Percentiles rank a stretch among this genome's conserved stretches.
Conservation (phyloP, 768 basidiomycete species). For the Kondoa subrosea region DNA sequence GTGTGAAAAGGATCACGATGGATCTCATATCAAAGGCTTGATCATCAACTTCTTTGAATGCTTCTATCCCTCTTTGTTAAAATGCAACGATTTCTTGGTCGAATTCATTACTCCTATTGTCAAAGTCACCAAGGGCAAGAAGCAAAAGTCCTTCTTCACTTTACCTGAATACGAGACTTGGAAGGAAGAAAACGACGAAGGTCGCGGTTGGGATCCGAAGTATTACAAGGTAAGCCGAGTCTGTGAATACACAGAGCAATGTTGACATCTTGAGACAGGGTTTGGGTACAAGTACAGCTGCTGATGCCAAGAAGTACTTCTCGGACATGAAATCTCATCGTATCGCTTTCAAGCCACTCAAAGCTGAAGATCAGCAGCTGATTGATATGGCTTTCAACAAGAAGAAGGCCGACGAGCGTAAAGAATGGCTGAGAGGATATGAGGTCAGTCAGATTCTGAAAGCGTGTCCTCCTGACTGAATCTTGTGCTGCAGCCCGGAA, state of each 20-base stretch:
- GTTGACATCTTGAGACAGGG: slow-evolving; percentile 42
- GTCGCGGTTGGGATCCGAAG: slow-evolving; percentile 74
- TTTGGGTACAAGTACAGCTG: slow-evolving; percentile 79
- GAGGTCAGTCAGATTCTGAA: slow-evolving; percentile 39
- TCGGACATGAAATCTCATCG: slow-evolving; percentile 80
- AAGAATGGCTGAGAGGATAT: slow-evolving; percentile 92
- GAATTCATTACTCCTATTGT: slow-evolving; percentile 99
- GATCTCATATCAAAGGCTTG: slow-evolving; percentile 99
- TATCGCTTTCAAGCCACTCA: slow-evolving; percentile 69
- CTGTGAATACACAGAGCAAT: not conserved
- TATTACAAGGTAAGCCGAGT: slow-evolving; percentile 77
- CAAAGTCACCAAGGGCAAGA: slow-evolving; percentile 59
- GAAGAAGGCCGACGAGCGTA: slow-evolving; percentile 95
- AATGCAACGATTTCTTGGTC: slow-evolving; percentile 75
- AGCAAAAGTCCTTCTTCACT: slow-evolving; percentile 78
- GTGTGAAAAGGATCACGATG: slow-evolving; percentile 73
- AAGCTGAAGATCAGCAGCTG: slow-evolving; percentile 65
- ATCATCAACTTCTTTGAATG: slow-evolving; percentile 95
- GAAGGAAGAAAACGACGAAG: slow-evolving; percentile 55
- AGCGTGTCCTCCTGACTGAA: not conserved
- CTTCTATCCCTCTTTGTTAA: slow-evolving; percentile 86
- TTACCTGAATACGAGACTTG: slow-evolving; percentile 92
- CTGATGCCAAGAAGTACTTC: slow-evolving; percentile 85
- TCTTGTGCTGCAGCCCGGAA: slow-evolving; percentile 52
- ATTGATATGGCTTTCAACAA: slow-evolving; percentile 99